Percentiles rank a stretch among this genome's conserved stretches.
phyloP scores from a whole-genome alignment of 805 yeast species.

The Naumovozyma baii region DNA sequence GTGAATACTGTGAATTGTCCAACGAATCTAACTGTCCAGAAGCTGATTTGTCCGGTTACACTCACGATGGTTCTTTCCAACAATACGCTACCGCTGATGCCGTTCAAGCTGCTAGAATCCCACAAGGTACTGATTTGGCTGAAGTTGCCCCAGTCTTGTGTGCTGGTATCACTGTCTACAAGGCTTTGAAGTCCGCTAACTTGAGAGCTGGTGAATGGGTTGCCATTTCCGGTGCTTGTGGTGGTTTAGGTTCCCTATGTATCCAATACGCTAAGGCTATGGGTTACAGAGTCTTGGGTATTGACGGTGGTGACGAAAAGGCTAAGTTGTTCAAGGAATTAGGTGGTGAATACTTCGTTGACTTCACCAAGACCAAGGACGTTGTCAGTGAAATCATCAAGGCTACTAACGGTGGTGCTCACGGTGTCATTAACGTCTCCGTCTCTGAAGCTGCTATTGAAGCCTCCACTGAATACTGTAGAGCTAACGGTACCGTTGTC shows the following conservation, averaged over 20 bases:
- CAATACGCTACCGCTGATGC: conserved; percentile 59
- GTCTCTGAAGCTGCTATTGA: conserved; percentile 45
- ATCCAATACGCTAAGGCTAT: conserved; percentile 67
- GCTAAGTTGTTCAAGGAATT: conserved; percentile 40
- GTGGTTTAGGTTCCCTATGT: conserved; percentile 71
- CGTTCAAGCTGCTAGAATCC: conserved; percentile 51
- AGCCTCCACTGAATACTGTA: conserved; percentile 42
- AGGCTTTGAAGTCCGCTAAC: conserved; percentile 53
- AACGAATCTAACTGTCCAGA: conserved; percentile 57
- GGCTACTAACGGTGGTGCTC: conserved; percentile 56
- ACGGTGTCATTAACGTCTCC: conserved; percentile 58
- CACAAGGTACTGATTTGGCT: conserved; percentile 45
- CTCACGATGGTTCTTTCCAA: conserved; percentile 63
- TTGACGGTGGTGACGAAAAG: conserved; percentile 69
- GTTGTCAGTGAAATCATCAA: conserved; percentile 36
- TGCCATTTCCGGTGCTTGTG: conserved; percentile 70
- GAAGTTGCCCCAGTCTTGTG: conserved; percentile 54
- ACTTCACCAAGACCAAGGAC: conserved; percentile 44
- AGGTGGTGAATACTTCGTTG: conserved; percentile 58
- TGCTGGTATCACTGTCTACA: conserved; percentile 62
- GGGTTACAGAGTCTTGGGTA: conserved; percentile 63
- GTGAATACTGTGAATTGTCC: conserved; percentile 53
- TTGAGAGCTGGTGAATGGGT: conserved; percentile 62
- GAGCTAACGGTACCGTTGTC: conserved; percentile 52
- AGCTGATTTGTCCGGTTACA: conserved; percentile 66